Base-by-base conservation (phyloP, 2,329 filamentous ascomycete species). In the Pseudogymnoascus sp. region DNA sequence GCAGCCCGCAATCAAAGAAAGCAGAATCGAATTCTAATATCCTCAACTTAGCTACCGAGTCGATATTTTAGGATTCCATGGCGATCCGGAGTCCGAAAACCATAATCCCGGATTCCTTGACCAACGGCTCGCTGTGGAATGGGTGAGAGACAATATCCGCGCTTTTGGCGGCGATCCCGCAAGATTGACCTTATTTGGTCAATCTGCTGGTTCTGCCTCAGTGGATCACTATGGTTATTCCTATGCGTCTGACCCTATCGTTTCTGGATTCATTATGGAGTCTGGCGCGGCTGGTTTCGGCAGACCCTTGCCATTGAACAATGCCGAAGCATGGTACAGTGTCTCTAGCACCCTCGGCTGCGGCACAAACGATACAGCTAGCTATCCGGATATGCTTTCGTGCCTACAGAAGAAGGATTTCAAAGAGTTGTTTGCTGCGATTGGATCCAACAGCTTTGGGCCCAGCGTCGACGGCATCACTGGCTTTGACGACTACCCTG, bases 141-240 rank as follows among this genome's bases (percentile, higher is more conserved):
- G 73, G 74, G 67, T 74, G 1, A 66, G 70, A 30, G 66, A 69
- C 2, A 75, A 76, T 28, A 74, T 76, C 25, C 66, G 64, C 16
- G 67, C 66, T 4, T 76, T 76, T 30, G 73, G 74, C 6, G 74
- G 74, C n/a, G 70, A 71, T 35, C 33, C 64, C 41, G 43, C 62
- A 14, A 78, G 81, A 60, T 76, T 87, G 30, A 86, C 81, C 2
- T 69, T 86, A 58, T 83, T 82, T 78, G 86, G 84, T 0, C 71
- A 82, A 60, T 83, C 81, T 63, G 83, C 83, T 16, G 83, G 83
- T 4, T 81, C 81, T 5, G 84, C 87, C 69, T 83, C 82, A 62
- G 79, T 64, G 12, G 68, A 70, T 47, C 61, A 59, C 30, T 66
- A 70, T 59, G 59, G 47, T 36, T 70, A 61, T 59, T 64, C 67